A percentile compares a stretch with the other conserved stretches of the same genome.
Conservation (phyloP, 1,139 yeast genomes). For the Sugiyamaella neomexicana region DNA sequence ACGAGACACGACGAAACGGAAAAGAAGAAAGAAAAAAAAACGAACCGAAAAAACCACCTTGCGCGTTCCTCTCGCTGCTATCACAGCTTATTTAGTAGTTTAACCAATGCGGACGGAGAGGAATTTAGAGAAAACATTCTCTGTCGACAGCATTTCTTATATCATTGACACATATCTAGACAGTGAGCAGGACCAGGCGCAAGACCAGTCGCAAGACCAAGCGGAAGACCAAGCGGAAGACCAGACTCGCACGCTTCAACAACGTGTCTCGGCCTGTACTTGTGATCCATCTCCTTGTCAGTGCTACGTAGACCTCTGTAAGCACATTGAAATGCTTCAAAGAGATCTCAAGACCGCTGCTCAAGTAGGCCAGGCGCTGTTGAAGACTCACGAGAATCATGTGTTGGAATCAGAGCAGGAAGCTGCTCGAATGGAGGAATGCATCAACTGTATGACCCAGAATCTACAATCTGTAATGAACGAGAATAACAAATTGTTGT, state of each 20-base stretch:
- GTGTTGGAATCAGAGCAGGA: slow-evolving; percentile 23
- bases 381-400: slow-evolving; percentile 27
- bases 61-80: neutral
- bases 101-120: slow-evolving; percentile 11
- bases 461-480: slow-evolving; percentile 23
- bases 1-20: neutral
- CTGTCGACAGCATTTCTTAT: slow-evolving; percentile 12
- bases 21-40: neutral
- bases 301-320: slow-evolving; percentile 22
- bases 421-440: slow-evolving; percentile 23
- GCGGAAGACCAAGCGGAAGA: neutral
- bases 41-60: neutral
- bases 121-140: slow-evolving; percentile 16
- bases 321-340: slow-evolving; percentile 26
- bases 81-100: neutral
- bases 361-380: slow-evolving; percentile 34
- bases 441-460: slow-evolving; percentile 25
- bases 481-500: slow-evolving; percentile 23
- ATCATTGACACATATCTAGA: slow-evolving; percentile 5
- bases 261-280: neutral
- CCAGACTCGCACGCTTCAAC: neutral
- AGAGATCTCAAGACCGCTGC: slow-evolving; percentile 33
- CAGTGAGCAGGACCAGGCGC: neutral
- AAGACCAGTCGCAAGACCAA: neutral
- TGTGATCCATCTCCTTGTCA: slow-evolving; percentile 16